Base-by-base conservation (phyloP, 1,139 yeast genomes). In the Oligophagozyma castellii region DNA sequence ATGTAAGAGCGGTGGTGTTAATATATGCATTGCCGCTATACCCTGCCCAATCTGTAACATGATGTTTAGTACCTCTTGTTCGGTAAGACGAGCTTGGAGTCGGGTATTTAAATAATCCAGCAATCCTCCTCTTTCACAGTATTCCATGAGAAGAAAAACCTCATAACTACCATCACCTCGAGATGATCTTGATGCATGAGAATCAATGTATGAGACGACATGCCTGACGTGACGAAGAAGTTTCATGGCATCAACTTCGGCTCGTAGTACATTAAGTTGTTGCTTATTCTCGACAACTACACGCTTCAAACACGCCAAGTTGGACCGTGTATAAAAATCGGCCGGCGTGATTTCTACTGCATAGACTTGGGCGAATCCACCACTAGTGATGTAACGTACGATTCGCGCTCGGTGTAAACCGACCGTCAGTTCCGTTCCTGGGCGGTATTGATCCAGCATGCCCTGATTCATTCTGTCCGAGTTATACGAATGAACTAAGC, bases 211-310 rank as follows among this genome's bases (percentile, higher is more conserved):
- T 30, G 66, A 63, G 12, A 78, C 92, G 27, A 76, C 70, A 44
- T 66, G 65, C 31, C 67, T 55, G 22, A 70, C 66, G 24, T 64
- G 61, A 31, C 70, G 62, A 32, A 78, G 54, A 22, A 70, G 57
- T 48, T 76, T 73, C 65, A 78, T 77, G 3, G 79, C 83, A 37
- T 77, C 86, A 8, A 78, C 92, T 46, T 78, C 92, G 30, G 74
- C 77, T 26, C 92, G 54, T 33, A 78, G 54, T 31, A 65, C 64
- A 43, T 71, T 72, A 42, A 78, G 58, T 4, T 80, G 79, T 15
- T 63, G 59, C 44, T 77, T 78, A 37, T 74, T 76, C 15, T 76
- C 76, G 1, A 77, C 84, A 30, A 76, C 61, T 3, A 78, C 89
- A 39, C 89, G 55, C 47, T 78, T 78, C 44, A 78, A 59, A 43